Percentiles rank a stretch among this genome's conserved stretches.
Conservation (phyloP, 2,329 filamentous ascomycete genomes). For the Aspergillus transmontanensis region DNA sequence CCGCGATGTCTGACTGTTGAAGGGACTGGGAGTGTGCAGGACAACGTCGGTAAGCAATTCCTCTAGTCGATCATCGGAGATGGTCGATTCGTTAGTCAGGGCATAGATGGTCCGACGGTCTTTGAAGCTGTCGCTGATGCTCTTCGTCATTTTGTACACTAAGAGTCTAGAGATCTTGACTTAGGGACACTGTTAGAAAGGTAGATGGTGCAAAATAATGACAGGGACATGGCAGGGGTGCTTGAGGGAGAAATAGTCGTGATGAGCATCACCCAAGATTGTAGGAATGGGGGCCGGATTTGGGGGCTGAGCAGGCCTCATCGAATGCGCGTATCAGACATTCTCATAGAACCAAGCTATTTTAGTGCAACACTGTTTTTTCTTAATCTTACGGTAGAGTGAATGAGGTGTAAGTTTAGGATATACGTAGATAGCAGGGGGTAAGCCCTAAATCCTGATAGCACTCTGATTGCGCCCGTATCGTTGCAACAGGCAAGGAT, state of each 20-base stretch:
- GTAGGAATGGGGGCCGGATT: neutral
- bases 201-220: neutral
- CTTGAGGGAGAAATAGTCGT: neutral
- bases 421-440: neutral
- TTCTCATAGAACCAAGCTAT: neutral
- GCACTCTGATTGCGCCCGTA: too few relatives aligned
- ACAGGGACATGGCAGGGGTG: neutral
- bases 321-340: neutral
- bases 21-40: slow-evolving; percentile 72
- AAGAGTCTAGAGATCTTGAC: neutral
- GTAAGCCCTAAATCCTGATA: neutral
- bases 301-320: neutral
- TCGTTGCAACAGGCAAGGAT: too few relatives aligned
- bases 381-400: neutral
- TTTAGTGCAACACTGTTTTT: neutral
- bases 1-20: slow-evolving; percentile 87
- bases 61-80: slow-evolving; percentile 40
- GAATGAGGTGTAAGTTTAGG: neutral
- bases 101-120: slow-evolving; percentile 40
- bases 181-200: neutral
- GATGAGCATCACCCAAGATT: neutral
- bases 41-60: slow-evolving; percentile 53
- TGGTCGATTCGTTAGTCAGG: slow-evolving; percentile 36
- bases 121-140: slow-evolving; percentile 16
- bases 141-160: neutral